Evolutionary conservation across 768 basidiomycete species (phyloP).

Genomic region (Suillus plorans): DNA sequence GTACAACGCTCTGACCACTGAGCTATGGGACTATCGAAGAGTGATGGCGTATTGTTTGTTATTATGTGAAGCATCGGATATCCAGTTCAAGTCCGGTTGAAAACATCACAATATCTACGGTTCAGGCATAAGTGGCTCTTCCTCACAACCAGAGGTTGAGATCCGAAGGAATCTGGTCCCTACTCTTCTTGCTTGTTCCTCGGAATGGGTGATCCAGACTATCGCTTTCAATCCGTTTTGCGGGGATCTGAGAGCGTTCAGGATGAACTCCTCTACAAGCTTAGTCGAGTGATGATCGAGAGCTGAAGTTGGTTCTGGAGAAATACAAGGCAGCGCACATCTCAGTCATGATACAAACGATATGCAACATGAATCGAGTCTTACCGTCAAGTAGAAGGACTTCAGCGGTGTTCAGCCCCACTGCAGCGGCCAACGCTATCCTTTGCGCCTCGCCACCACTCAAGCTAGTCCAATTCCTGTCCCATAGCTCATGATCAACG

Average conservation of each 20-base stretch:
- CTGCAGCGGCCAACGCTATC: conserved; percentile 72
- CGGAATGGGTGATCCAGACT: conserved; percentile 88
- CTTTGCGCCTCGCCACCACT: conserved; percentile 89
- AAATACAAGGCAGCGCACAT: not conserved
- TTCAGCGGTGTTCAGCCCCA: conserved; percentile 75
- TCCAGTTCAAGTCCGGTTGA: not conserved
- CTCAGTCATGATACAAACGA: not conserved
- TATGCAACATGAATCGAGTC: conserved; percentile 18
- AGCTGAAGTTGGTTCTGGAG: conserved; percentile 85
- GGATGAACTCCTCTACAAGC: conserved; percentile 64
- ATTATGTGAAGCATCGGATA: not conserved
- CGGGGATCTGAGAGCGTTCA: conserved; percentile 47
- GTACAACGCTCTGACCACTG: conserved; percentile 65
- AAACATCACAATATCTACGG: conserved; percentile 12
- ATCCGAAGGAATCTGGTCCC: conserved; percentile 67
- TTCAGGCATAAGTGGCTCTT: conserved; percentile 35
- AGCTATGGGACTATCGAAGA: conserved; percentile 48
- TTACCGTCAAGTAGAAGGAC: conserved; percentile 78
- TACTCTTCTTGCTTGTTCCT: conserved; percentile 72
- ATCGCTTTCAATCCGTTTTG: conserved; percentile 64
- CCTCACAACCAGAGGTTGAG: conserved; percentile 42
- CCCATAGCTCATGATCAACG: conserved; percentile 69
- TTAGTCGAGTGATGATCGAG: conserved; percentile 68
- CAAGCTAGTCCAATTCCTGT: conserved; percentile 73
- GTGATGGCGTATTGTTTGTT: fast-evolving